Conservation (phyloP, 306 rosid genomes). For the Lathyrus sativus region DNA sequence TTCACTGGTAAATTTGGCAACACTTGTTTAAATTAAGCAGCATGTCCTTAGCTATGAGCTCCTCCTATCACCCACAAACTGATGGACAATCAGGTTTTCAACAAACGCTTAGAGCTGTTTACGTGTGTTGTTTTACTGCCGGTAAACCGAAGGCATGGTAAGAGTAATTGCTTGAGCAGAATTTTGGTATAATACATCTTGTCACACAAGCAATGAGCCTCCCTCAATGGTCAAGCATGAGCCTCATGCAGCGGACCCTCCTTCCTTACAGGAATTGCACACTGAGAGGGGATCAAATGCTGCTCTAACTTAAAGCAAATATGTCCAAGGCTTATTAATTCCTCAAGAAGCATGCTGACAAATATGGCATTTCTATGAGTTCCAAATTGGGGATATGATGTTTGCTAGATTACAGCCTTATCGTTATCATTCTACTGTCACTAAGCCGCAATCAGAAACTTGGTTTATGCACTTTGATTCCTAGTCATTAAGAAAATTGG, state of each 20-base stretch:
- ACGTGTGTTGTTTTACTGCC: not conserved
- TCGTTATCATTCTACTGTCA: too few species aligned
- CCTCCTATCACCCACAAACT: not conserved
- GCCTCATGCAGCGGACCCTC: not conserved
- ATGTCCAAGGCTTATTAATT: too few species aligned
- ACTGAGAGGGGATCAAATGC: not conserved
- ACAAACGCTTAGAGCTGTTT: too few species aligned
- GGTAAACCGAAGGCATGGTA: not conserved
- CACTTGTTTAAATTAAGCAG: not conserved
- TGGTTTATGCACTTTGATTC: too few species aligned
- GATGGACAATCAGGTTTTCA: not conserved
- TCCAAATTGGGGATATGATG: too few species aligned
- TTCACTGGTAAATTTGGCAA: not conserved
- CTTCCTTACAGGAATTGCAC: not conserved
- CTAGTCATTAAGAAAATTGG: too few species aligned
- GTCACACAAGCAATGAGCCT: not conserved
- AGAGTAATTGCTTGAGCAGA: not conserved
- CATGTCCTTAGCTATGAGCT: not conserved
- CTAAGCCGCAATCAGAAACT: too few species aligned
- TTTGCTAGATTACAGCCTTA: too few species aligned
- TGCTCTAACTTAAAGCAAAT: too few species aligned
- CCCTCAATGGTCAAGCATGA: not conserved
- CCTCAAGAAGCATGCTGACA: too few species aligned
- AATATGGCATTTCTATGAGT: too few species aligned
- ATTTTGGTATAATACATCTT: not conserved